Evolutionary conservation across 805 yeast genomes (phyloP), one percentile per base, ranked within the genome.

Genomic region (Candida ascalaphidarum): DNA sequence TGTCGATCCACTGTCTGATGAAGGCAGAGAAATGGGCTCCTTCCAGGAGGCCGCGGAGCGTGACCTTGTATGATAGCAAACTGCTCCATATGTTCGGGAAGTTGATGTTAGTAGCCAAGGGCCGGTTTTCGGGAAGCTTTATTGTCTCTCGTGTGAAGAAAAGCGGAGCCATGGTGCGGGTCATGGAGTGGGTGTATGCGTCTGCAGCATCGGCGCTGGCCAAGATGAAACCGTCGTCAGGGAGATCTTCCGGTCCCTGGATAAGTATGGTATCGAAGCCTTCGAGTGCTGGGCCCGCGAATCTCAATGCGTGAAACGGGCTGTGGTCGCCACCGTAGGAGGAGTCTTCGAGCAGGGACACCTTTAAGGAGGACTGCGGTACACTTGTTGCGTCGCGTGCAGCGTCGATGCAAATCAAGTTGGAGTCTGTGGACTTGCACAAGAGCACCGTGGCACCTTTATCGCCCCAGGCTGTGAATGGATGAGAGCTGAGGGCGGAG

Each of bases 1-100:
- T 56, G 4, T 73, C 58, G n/a, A n/a, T n/a, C 56, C 70, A 69
- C 50, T 86, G 95, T 32, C 85, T 65, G 3, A 81, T 50, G 21
- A 85, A 61, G 1, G 94, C 82, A 13, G 71, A 52, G 42, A 78
- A 81, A 3, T 6, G 26, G 11, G 14, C 10, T 11, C 12, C 15
- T 7, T 7, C 4, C 8, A 11, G 23, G 5, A 15, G 23, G 11
- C 6, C 6, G 8, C 8, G 18, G 7, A 61, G 29, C 9, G 35
- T 37, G 7, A 71, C 35, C 19, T 50, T 58, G 44, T 74, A 81
- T 0, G 78, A 72, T 14, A 81, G 46, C 5, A 80, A 40, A 44
- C 83, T 74, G 28, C 77, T 71, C 74, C 77, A 71, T 0, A 76
- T 71, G 4, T 74, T 66, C 3, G 71, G 68, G 15, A 75, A 53